These are phyloP conservation scores for Cladophialophora carrionii DNA, from an alignment of 2,329 filamentous ascomycete genomes.

Conservation along the genomic window DNA sequence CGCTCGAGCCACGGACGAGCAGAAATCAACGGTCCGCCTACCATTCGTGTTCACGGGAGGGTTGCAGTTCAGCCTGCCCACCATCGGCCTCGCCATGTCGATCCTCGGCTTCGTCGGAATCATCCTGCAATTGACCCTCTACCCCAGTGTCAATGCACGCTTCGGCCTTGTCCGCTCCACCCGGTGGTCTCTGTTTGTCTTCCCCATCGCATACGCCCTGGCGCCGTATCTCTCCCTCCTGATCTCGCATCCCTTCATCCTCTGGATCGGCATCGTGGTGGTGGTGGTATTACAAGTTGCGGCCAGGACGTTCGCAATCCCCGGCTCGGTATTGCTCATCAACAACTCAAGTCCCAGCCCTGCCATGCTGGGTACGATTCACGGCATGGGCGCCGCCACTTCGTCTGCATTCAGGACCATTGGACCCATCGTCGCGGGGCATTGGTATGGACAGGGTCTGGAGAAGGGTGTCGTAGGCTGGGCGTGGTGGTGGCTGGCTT, in stretches of 20 bases:
- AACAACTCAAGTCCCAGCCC: conserved; percentile 65
- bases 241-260: conserved; percentile 56
- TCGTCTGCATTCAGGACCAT: conserved; percentile 60
- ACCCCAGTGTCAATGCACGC: conserved; percentile 67
- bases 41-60: conserved; percentile 69
- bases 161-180: conserved; percentile 71
- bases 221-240: conserved; percentile 72
- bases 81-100: conserved; percentile 74
- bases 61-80: conserved; percentile 69
- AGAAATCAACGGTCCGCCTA: conserved; percentile 49
- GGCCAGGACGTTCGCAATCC: conserved; percentile 70
- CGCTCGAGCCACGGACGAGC: conserved; percentile 58
- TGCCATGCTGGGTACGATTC: conserved; percentile 62
- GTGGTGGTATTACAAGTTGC: conserved; percentile 71
- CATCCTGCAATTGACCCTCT: conserved; percentile 69
- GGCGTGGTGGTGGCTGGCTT: conserved; percentile 61
- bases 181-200: conserved; percentile 67
- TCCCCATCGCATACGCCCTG: conserved; percentile 72
- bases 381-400: conserved; percentile 62
- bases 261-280: conserved; percentile 68
- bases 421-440: conserved; percentile 60
- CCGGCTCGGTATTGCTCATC: conserved; percentile 61
- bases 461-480: conserved; percentile 59
- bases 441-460: conserved; percentile 60
- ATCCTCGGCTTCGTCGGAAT: conserved; percentile 76